Conservation (phyloP, 257 asterid genomes). For the Anisodus acutangulus region DNA sequence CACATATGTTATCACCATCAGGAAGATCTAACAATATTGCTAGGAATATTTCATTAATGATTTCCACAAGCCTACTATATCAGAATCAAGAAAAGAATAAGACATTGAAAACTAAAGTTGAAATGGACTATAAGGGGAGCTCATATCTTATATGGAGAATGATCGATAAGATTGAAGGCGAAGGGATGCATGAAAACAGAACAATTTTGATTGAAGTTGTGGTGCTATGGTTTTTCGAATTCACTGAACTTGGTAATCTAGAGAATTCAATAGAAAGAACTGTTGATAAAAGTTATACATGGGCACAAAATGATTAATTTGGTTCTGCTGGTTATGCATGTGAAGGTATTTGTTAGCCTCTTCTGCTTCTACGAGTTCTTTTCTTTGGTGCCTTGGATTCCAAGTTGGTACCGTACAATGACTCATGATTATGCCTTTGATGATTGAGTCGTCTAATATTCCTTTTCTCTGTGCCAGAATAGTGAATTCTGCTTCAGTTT, state of each 20-base stretch:
- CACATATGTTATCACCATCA: background rate
- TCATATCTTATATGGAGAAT: too few relatives aligned
- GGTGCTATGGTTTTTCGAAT: too few relatives aligned
- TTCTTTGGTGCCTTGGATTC: conserved; percentile 54
- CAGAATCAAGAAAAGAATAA: background rate
- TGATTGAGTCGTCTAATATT: background rate
- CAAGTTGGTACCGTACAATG: conserved; percentile 52
- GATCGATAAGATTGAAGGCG: too few relatives aligned
- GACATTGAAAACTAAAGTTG: too few relatives aligned
- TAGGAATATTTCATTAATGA: too few relatives aligned
- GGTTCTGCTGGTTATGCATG: conserved; percentile 49
- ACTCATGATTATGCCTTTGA: conserved; percentile 39
- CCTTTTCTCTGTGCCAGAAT: conserved; percentile 31
- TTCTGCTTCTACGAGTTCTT: conserved; percentile 45
- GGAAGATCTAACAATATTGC: too few relatives aligned
- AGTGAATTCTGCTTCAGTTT: conserved; percentile 30
- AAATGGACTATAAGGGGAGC: too few relatives aligned
- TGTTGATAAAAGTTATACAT: conserved; percentile 31
- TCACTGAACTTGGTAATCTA: too few relatives aligned
- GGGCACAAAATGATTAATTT: conserved; percentile 47
- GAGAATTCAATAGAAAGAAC: too few relatives aligned
- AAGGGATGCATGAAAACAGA: too few relatives aligned
- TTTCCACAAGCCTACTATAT: too few relatives aligned
- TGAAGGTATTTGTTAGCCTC: conserved; percentile 48
- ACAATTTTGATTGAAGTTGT: too few relatives aligned